phyloP scores from a whole-genome alignment of 257 asterid species.

The Gynochthodes officinalis region DNA sequence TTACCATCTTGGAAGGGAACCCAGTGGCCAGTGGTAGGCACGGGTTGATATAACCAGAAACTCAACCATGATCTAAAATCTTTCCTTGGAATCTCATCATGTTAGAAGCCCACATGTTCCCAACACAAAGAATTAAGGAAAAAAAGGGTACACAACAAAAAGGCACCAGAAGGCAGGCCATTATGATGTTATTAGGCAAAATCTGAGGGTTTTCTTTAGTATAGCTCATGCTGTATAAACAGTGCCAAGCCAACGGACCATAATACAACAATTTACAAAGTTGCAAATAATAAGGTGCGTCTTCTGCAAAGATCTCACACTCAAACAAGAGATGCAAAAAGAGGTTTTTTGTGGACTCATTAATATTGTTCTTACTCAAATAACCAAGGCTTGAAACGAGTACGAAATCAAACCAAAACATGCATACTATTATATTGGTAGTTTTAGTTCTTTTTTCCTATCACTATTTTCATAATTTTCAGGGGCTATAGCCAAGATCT shows the following conservation, averaged over 20 bases:
- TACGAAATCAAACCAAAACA: neutral
- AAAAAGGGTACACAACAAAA: neutral
- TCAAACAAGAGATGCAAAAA: constrained; percentile 6
- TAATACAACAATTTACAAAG: neutral
- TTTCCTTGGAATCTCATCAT: neutral
- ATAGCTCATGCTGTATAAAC: neutral
- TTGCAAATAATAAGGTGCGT: neutral
- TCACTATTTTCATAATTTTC: neutral
- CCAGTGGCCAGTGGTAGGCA: too few relatives aligned
- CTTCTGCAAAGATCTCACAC: constrained; percentile 10
- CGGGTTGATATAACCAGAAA: too few relatives aligned
- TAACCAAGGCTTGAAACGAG: neutral
- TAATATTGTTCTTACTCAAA: neutral
- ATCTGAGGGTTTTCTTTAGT: neutral
- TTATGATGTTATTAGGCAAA: too few relatives aligned
- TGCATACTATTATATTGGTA: neutral
- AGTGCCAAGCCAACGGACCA: neutral
- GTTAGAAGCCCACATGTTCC: neutral
- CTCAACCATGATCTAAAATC: too few relatives aligned
- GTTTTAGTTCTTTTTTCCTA: neutral
- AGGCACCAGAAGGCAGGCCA: neutral
- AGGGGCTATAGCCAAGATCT: neutral
- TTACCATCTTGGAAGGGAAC: too few relatives aligned
- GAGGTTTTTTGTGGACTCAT: neutral
- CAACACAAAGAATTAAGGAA: neutral